These are phyloP conservation scores for Panaeolus cyanescens DNA, from an alignment of 768 basidiomycete species.

Conservation along the genomic window DNA sequence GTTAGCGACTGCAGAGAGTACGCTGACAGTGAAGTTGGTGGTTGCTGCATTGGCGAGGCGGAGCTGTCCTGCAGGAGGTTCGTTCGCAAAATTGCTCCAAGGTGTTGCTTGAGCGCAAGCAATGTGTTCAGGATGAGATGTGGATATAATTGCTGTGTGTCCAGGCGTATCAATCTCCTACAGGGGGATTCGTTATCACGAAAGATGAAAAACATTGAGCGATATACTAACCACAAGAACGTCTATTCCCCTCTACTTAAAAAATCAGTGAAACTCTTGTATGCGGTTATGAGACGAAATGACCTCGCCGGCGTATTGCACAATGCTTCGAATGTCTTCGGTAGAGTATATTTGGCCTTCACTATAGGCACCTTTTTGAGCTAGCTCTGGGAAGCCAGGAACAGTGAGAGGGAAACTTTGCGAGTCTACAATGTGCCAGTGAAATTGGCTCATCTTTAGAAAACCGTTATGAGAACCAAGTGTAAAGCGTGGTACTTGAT, in stretches of 20 bases:
- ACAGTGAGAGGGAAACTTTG: slow-evolving; percentile 77
- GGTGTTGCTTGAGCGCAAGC: slow-evolving; percentile 63
- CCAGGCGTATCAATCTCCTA: slow-evolving; percentile 86
- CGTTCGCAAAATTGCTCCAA: slow-evolving; percentile 62
- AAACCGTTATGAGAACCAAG: too few relatives aligned
- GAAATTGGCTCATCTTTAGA: slow-evolving; percentile 64
- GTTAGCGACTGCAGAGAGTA: slow-evolving; percentile 56
- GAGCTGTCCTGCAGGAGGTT: slow-evolving; percentile 85
- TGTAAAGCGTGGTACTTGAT: too few relatives aligned
- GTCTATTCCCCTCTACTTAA: slow-evolving; percentile 66
- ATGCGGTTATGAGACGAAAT: slow-evolving; percentile 35
- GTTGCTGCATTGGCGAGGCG: slow-evolving; percentile 66
- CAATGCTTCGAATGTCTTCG: slow-evolving; percentile 56
- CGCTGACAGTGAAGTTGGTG: slow-evolving; percentile 53
- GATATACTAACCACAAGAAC: slow-evolving; percentile 58
- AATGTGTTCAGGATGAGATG: slow-evolving; percentile 71
- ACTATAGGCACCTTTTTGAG: slow-evolving; percentile 70
- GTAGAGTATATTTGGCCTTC: slow-evolving; percentile 49
- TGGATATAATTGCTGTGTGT: slow-evolving; percentile 68
- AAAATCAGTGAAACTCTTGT: slow-evolving; percentile 15
- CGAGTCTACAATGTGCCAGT: slow-evolving; percentile 83
- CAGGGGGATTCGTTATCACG: background rate
- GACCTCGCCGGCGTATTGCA: slow-evolving; percentile 67
- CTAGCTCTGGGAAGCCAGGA: slow-evolving; percentile 60
- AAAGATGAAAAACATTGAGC: background rate